Base-by-base conservation (phyloP, 192 early-diverging fungal species). In the Rhizoclosmatium sp. region DNA sequence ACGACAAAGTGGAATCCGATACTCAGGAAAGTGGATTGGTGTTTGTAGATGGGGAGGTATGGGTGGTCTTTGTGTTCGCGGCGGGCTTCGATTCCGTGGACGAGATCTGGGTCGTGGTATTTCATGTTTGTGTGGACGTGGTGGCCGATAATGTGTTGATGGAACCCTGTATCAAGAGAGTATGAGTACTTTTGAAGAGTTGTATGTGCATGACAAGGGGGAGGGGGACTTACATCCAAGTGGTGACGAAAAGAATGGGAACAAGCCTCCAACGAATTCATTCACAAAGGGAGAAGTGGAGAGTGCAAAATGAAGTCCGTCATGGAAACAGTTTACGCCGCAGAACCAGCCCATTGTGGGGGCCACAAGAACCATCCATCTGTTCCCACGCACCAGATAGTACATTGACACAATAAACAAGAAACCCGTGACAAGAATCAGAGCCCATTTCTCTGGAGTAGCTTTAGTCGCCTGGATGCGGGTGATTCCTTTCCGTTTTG, bases 71-170 rank as follows among this genome's bases (percentile, higher is more conserved):
- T 42, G 70, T 72, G 70, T 51, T 72, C 70, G 14, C 70, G 70
- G 14, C 70, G 70, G 70, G 56, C 19, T 51, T 49, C 70, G 4
- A 51, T 49, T 21, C 70, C 70, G 44, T 72, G 70, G 10, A 58
- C 70, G 44, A 72, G 49, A 14, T 72, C 70, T 5, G 70, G 70
- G 58, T 72, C 70, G 31, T 41, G 70, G 58, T 72, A 72, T 41
- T n/a, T 9, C 16, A 72, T 9, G 44, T 72, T 72, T 51, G 70
- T 72, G 44, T 72, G 70, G 39, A 72, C 51, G 54, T 72, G 70
- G 70, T 72, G 70, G n/a, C 70, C 70, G 54, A 72, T 45, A 23
- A 72, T 47, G 54, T 72, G 70, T 51, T 72, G 2, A 44, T 69
- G 39, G 39, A 45, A 16, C 66, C 66, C 14, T 16, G 66, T 10